These are phyloP conservation scores for Canavalia gladiata DNA, from an alignment of 306 rosid species.

Conservation along the genomic window DNA sequence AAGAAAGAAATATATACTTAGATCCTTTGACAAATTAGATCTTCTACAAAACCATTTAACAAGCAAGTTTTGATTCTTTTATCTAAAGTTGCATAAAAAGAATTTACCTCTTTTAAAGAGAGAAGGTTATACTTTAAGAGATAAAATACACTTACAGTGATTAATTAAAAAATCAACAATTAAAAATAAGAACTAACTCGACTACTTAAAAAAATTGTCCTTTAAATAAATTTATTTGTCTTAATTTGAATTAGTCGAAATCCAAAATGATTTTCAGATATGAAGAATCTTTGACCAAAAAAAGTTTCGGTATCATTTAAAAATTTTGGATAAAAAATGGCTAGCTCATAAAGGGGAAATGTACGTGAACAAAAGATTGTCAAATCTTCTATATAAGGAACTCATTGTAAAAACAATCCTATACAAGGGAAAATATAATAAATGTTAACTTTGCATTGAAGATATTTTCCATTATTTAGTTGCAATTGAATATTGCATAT, in stretches of 20 bases:
- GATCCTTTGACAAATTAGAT: background rate
- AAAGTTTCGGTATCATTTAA: background rate
- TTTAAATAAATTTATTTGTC: no score
- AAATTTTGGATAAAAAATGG: background rate
- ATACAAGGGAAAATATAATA: background rate
- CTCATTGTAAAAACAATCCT: background rate
- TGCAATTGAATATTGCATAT: background rate
- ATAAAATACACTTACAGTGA: no score
- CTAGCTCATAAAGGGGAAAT: background rate
- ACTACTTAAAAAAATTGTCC: no score
- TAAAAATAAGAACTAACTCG: no score
- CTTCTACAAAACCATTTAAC: background rate
- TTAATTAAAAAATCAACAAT: no score
- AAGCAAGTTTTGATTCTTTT: background rate
- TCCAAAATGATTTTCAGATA: background rate
- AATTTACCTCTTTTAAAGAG: no score
- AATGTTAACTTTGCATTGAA: background rate
- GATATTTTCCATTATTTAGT: slow-evolving; percentile 14
- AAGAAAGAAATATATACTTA: no score
- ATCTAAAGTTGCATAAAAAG: no score
- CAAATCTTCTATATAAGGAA: slow-evolving; percentile 44
- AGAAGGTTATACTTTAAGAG: no score
- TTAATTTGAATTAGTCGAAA: no score
- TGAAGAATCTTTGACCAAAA: background rate
- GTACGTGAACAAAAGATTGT: background rate